phyloP scores from a whole-genome alignment of 768 basidiomycete genomes.

The Calvatia gigantea region DNA sequence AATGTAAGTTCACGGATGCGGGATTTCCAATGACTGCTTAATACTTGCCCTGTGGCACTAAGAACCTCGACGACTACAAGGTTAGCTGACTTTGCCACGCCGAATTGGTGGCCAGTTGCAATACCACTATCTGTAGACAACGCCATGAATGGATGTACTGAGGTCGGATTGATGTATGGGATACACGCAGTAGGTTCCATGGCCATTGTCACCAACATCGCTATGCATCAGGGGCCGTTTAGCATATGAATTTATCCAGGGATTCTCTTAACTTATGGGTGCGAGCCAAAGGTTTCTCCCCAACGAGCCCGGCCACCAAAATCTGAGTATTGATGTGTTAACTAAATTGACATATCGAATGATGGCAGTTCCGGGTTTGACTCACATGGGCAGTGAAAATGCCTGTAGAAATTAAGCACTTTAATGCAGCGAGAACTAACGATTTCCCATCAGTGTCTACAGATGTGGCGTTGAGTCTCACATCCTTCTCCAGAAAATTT shows the following conservation, averaged over 20 bases:
- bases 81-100: constrained; percentile 25
- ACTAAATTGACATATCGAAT: neutral
- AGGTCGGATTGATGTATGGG: neutral
- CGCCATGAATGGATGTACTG: neutral
- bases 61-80: constrained; percentile 40
- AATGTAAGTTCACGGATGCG: neutral
- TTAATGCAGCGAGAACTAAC: neutral
- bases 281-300: constrained; percentile 29
- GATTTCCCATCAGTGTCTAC: constrained; percentile 22
- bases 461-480: neutral
- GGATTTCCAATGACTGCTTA: too few species aligned
- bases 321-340: constrained; percentile 14
- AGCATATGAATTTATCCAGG: too few species aligned
- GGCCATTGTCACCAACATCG: constrained; percentile 31
- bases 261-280: neutral
- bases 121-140: constrained; percentile 15
- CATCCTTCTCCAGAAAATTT: neutral
- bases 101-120: constrained; percentile 21
- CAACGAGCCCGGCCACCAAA: constrained; percentile 37
- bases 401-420: constrained; percentile 17
- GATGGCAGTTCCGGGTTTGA: too few species aligned
- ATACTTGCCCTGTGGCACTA: constrained; percentile 23
- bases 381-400: constrained; percentile 20
- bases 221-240: too few species aligned
- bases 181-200: constrained; percentile 31